Evolutionary conservation across 1,284 basidiomycete species (phyloP), one percentile per base, ranked within the genome.

Genomic region (Leccinum pallidistipes): DNA sequence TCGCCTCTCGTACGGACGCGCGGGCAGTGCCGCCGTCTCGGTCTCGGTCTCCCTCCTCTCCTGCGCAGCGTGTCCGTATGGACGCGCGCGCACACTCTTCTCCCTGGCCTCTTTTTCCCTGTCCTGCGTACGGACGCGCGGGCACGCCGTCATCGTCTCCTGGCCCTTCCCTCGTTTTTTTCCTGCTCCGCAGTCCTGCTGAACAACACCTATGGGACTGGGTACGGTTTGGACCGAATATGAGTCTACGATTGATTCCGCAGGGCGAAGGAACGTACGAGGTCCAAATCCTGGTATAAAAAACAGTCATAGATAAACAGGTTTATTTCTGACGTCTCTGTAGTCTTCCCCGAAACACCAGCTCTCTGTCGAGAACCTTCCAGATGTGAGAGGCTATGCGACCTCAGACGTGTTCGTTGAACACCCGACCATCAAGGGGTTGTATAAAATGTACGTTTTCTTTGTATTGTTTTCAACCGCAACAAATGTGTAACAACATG

Each of bases 371-470:
- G 70, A 72, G 38, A 79, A 79, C 49, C 24, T 79, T 3, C 61
- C 66, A 1, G 72, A 77, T 38, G 64, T 67, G 8, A 63, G 51
- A 45, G 78, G 77, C 7, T 79, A 77, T 56, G 69, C 73, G 7
- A 76, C 71, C 14, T 69, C 68, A 6, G 78, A 79, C 55, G 59
- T 70, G 6, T 79, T 70, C 40, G 56, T 65, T 47, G 65, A 65
- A 16, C 77, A 78, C 55, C 76, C 77, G 2, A 71, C 71, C 7
- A 69, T 75, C 1, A 57, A 65, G 27, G 64, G 65, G 4, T 18
- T 74, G 3, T 75, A 62, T 71, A 80, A 73, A 66, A 64, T 81
- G 81, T 81, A 61, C 0, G 73, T 32, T 10, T 54, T 40, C 47
- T 8, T 14, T 21, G 16, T 3, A 9, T 53, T 21, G 10, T 31